Evolutionary conservation across 148 eudicot species (phyloP).

Genomic region (Fagopyrum tataricum): DNA sequence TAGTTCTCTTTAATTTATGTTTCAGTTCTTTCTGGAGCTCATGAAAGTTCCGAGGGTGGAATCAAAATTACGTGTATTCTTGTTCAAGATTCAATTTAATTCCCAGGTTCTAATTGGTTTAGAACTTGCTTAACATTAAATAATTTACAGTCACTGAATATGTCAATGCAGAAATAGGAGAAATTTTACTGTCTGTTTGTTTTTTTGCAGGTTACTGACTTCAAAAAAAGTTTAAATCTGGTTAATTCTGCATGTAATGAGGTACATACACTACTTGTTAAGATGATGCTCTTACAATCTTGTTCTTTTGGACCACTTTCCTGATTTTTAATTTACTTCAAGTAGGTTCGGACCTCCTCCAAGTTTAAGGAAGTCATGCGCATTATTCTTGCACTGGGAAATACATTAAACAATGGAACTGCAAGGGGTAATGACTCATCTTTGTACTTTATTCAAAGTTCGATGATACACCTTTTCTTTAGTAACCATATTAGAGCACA

Average conservation of each 20-base stretch:
- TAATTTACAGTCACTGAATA: neutral
- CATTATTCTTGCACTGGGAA: constrained; percentile 63
- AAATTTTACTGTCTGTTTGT: neutral
- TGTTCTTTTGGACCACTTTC: constrained; percentile 8
- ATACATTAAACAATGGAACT: constrained; percentile 81
- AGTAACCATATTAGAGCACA: neutral
- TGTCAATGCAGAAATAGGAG: neutral
- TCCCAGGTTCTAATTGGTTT: constrained; percentile 45
- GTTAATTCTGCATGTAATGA: constrained; percentile 84
- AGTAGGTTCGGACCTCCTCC: constrained; percentile 61
- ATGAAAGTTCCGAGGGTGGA: constrained; percentile 97
- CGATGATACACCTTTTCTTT: neutral
- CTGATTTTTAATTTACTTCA: constrained; percentile 3
- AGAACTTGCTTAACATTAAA: neutral
- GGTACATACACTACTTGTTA: constrained; percentile 36
- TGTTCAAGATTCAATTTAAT: constrained; percentile 85
- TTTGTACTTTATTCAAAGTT: neutral
- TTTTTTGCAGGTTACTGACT: constrained; percentile 58
- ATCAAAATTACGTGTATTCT: constrained; percentile 78
- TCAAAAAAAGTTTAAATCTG: constrained; percentile 56
- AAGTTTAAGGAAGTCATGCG: constrained; percentile 80
- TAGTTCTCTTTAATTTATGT: constrained; percentile 11
- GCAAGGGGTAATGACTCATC: constrained; percentile 62
- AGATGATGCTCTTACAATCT: constrained; percentile 5
- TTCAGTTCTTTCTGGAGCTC: constrained; percentile 87